phyloP scores from a whole-genome alignment of 805 yeast species.

The Candida tallmaniae region DNA sequence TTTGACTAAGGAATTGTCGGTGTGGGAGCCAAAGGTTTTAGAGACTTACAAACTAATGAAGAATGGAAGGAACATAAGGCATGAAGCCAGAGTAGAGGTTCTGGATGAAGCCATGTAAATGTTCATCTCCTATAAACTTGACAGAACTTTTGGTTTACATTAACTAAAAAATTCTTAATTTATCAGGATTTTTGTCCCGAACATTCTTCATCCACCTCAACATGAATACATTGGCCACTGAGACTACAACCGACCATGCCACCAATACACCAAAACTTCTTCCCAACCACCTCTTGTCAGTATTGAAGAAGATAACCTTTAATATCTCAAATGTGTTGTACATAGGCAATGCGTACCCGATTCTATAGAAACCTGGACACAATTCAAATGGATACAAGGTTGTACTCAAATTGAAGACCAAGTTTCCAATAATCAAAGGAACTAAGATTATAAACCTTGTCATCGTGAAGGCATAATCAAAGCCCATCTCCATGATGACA shows the following conservation, averaged over 20 bases:
- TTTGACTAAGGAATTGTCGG: conserved; percentile 13
- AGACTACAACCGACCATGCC: conserved; percentile 24
- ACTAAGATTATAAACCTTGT: conserved; percentile 18
- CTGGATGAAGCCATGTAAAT: conserved; percentile 14
- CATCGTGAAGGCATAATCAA: conserved; percentile 16
- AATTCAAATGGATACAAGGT: conserved; percentile 32
- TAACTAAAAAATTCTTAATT: too few relatives aligned
- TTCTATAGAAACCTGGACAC: conserved; percentile 26
- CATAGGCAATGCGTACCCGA: conserved; percentile 37
- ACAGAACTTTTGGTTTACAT: too few relatives aligned
- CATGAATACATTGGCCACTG: conserved; percentile 10
- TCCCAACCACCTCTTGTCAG: conserved; percentile 30
- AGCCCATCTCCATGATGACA: conserved; percentile 24
- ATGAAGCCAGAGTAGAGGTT: conserved; percentile 20
- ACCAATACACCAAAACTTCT: conserved; percentile 25
- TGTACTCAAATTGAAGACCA: conserved; percentile 27
- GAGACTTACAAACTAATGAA: conserved; percentile 18
- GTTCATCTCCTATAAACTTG: not conserved
- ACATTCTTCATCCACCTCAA: conserved; percentile 4
- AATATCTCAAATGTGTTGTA: conserved; percentile 26
- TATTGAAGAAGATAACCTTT: conserved; percentile 30
- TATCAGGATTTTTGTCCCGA: too few relatives aligned
- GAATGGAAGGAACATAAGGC: conserved; percentile 16
- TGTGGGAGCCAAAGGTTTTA: conserved; percentile 20
- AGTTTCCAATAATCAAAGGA: conserved; percentile 26